A percentile compares a stretch with the other conserved stretches of the same genome.
Evolutionary conservation across 352 stramenopile species (phyloP).

Genomic region (Phytophthora colocasiae): DNA sequence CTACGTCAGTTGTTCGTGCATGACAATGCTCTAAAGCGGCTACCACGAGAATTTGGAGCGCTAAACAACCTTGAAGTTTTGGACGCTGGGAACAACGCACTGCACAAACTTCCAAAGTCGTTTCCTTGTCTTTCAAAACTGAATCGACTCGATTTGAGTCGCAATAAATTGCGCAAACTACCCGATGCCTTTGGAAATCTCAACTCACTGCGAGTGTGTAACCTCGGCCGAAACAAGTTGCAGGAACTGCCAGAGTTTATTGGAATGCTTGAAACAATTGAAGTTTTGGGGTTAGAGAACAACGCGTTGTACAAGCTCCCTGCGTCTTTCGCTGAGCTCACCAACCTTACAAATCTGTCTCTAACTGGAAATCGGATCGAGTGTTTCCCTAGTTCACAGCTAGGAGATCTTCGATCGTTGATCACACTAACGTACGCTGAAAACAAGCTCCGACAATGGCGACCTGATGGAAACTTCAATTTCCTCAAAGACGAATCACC

Average conservation of each 20-base stretch:
- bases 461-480: slow-evolving; percentile 7
- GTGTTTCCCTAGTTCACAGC: slow-evolving; percentile 34
- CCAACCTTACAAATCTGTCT: slow-evolving; percentile 47
- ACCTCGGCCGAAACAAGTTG: slow-evolving; percentile 48
- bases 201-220: slow-evolving; percentile 41
- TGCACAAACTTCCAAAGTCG: slow-evolving; percentile 55
- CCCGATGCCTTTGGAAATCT: slow-evolving; percentile 61
- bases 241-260: slow-evolving; percentile 49
- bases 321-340: slow-evolving; percentile 44
- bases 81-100: slow-evolving; percentile 48
- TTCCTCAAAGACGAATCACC: slow-evolving; percentile 13
- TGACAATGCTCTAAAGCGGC: slow-evolving; percentile 38
- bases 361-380: slow-evolving; percentile 59
- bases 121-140: slow-evolving; percentile 51
- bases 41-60: slow-evolving; percentile 54
- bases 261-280: slow-evolving; percentile 36
- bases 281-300: slow-evolving; percentile 42
- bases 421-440: slow-evolving; percentile 50
- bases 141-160: slow-evolving; percentile 45
- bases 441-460: slow-evolving; percentile 56
- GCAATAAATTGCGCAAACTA: slow-evolving; percentile 52
- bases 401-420: slow-evolving; percentile 31
- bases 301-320: slow-evolving; percentile 58
- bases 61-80: slow-evolving; percentile 44
- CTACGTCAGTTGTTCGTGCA: slow-evolving; percentile 52